phyloP scores from a whole-genome alignment of 1,284 basidiomycete species.

The Irpex rosettiformis region DNA sequence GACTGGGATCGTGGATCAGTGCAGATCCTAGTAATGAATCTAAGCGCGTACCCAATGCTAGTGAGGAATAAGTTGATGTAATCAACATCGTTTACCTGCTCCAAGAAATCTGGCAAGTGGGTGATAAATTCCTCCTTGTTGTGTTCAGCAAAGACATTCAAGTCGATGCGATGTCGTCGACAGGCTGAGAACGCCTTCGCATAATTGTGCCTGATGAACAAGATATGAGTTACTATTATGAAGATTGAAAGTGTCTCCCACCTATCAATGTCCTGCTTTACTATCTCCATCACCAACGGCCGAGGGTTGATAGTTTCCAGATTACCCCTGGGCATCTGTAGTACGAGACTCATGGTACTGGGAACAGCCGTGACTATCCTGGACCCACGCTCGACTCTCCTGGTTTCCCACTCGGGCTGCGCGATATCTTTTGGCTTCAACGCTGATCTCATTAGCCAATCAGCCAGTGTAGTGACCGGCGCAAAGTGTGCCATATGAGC shows the following conservation, averaged over 20 bases:
- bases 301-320: conserved; percentile 94
- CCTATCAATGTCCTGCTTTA: conserved; percentile 71
- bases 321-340: conserved; percentile 99
- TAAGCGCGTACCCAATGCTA: conserved; percentile 63
- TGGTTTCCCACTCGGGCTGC: conserved; percentile 58
- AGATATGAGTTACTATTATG: conserved; percentile 2
- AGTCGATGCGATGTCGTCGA: conserved; percentile 90
- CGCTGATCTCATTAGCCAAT: conserved; percentile 22
- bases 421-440: conserved; percentile 23
- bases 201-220: conserved; percentile 55
- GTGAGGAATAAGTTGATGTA: conserved; percentile 93
- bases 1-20: conserved; percentile 36
- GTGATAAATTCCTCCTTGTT: conserved; percentile 67
- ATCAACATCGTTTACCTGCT: conserved; percentile 88
- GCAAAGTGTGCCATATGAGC: conserved; percentile 82
- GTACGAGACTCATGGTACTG: conserved; percentile 83
- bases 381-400: conserved; percentile 85
- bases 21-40: neutral
- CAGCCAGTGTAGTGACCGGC: conserved; percentile 43
- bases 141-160: conserved; percentile 86
- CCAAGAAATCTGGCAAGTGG: conserved; percentile 66
- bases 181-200: conserved; percentile 87
- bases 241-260: conserved; percentile 35
- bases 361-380: conserved; percentile 84
- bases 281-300: conserved; percentile 84